phyloP scores from a whole-genome alignment of 208 protist species.

The Leptomonas pyrrhocoris region DNA sequence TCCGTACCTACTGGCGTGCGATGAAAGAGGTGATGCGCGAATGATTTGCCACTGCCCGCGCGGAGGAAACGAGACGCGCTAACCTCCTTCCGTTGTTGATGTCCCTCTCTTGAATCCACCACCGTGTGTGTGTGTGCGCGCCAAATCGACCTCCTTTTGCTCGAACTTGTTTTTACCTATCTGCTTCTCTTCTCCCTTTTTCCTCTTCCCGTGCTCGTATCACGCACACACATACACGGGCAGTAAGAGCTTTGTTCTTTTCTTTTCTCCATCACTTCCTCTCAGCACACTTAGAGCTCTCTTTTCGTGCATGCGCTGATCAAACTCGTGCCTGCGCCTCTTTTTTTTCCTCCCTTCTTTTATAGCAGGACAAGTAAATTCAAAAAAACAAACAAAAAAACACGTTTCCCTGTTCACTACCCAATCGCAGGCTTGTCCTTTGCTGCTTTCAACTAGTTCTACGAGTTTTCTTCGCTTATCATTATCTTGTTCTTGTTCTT shows the following conservation, averaged over 20 bases:
- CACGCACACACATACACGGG: background rate
- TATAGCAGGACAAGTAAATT: too few relatives aligned
- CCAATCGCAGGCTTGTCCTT: background rate
- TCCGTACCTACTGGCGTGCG: too few relatives aligned
- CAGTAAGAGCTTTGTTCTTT: background rate
- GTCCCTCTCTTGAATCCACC: too few relatives aligned
- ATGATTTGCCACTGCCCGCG: too few relatives aligned
- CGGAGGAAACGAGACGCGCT: too few relatives aligned
- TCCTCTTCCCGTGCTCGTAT: background rate
- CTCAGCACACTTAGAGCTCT: background rate
- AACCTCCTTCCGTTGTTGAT: too few relatives aligned
- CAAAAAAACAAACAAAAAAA: too few relatives aligned
- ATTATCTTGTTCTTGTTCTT: slow-evolving; percentile 7
- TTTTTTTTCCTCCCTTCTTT: background rate
- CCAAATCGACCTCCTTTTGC: too few relatives aligned
- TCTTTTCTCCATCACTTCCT: background rate
- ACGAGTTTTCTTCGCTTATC: background rate
- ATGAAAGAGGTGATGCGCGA: too few relatives aligned
- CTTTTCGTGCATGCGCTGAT: background rate
- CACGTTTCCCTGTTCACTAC: too few relatives aligned
- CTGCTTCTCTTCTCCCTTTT: background rate
- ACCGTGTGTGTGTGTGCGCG: too few relatives aligned
- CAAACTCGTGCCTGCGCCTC: background rate
- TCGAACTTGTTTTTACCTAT: background rate
- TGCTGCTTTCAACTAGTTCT: background rate